These are phyloP conservation scores for Fusarium protoensiforme DNA, from an alignment of 2,329 filamentous ascomycete genomes.

Conservation along the genomic window DNA sequence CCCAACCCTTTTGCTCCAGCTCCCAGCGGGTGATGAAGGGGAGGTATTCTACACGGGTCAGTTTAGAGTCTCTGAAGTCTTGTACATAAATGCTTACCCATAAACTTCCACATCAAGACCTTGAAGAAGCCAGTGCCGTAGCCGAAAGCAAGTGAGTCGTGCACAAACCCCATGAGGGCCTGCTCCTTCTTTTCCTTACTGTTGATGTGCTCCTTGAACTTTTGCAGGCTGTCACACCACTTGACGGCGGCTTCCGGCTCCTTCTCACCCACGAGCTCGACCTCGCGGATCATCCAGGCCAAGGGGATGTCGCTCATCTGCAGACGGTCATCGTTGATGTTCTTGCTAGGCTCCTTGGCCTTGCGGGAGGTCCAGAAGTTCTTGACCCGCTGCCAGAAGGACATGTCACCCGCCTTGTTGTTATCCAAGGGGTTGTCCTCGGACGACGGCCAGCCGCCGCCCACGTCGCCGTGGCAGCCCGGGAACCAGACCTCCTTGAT, in stretches of 20 bases:
- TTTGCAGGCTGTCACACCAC: constrained; percentile 47
- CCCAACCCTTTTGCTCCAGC: constrained; percentile 46
- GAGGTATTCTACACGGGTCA: constrained; percentile 47
- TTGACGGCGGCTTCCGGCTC: constrained; percentile 47
- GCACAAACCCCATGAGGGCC: constrained; percentile 48
- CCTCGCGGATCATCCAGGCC: constrained; percentile 64
- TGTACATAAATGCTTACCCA: constrained; percentile 48
- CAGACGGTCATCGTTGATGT: constrained; percentile 48
- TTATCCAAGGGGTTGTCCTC: constrained; percentile 38
- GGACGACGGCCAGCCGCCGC: constrained; percentile 61
- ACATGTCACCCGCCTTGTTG: constrained; percentile 38
- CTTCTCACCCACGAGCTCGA: constrained; percentile 51
- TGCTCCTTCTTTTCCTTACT: constrained; percentile 45
- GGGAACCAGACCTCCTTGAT: constrained; percentile 66
- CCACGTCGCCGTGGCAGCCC: constrained; percentile 64
- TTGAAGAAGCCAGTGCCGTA: constrained; percentile 51
- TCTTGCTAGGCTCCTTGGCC: constrained; percentile 44
- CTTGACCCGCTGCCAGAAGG: constrained; percentile 49
- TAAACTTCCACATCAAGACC: constrained; percentile 55
- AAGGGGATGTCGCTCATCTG: constrained; percentile 63
- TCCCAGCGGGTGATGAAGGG: constrained; percentile 56
- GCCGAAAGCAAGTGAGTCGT: constrained; percentile 53
- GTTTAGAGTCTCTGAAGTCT: too few species aligned
- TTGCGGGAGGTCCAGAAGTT: constrained; percentile 51
- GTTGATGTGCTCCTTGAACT: constrained; percentile 48